These are phyloP conservation scores for Candida khao-thaluensis DNA, from an alignment of 805 yeast species.

Conservation along the genomic window DNA sequence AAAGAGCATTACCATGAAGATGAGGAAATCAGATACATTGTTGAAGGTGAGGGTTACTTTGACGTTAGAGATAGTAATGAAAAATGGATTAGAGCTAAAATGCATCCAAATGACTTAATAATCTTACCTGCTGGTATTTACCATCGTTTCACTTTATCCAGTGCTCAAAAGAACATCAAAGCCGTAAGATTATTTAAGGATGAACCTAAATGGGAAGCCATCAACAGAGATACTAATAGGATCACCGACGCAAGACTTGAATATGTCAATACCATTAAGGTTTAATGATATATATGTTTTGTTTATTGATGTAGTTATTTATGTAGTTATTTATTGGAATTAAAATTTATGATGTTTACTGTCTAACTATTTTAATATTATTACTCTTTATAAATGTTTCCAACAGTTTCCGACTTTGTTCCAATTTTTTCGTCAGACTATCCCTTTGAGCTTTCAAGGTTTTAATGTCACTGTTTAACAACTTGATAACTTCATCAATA, in stretches of 20 bases:
- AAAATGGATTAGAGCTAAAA: slow-evolving; percentile 74
- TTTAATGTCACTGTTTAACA: slow-evolving; percentile 25
- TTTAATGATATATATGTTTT: slow-evolving; percentile 8
- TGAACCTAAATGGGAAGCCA: slow-evolving; percentile 95
- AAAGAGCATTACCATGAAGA: slow-evolving; percentile 93
- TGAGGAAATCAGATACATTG: slow-evolving; percentile 88
- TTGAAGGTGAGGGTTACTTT: slow-evolving; percentile 89
- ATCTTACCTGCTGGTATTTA: slow-evolving; percentile 90
- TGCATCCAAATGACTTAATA: slow-evolving; percentile 63
- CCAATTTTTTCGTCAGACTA: slow-evolving; percentile 26
- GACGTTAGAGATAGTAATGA: slow-evolving; percentile 69
- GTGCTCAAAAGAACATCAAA: slow-evolving; percentile 54
- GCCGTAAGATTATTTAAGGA: slow-evolving; percentile 87
- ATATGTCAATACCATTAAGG: slow-evolving; percentile 34
- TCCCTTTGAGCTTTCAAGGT: slow-evolving; percentile 23
- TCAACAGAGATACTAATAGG: slow-evolving; percentile 55
- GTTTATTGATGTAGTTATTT: background rate
- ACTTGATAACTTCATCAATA: slow-evolving; percentile 65
- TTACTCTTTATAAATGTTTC: slow-evolving; percentile 42
- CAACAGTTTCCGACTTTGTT: slow-evolving; percentile 29
- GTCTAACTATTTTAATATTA: slow-evolving; percentile 41
- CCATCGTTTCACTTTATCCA: slow-evolving; percentile 83
- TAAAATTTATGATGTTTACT: slow-evolving; percentile 6
- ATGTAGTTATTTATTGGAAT: slow-evolving; percentile 2
- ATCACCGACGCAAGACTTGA: slow-evolving; percentile 33